Percentiles rank a stretch among this genome's conserved stretches.
These are phyloP conservation scores for Lachancea quebecensis DNA, from an alignment of 805 yeast genomes.

Conservation along the genomic window DNA sequence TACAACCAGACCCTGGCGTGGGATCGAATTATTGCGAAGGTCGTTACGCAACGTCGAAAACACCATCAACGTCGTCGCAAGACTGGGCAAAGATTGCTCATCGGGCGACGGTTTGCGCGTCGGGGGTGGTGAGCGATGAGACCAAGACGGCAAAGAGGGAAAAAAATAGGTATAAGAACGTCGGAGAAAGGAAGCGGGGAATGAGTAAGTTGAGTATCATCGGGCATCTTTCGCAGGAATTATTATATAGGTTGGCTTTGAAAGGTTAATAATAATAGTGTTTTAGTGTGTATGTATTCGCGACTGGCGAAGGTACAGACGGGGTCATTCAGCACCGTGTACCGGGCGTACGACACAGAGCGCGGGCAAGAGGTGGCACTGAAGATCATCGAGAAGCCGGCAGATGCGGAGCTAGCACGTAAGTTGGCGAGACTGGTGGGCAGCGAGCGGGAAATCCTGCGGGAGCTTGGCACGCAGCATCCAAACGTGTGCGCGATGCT, in stretches of 20 bases:
- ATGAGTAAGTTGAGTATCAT: too few relatives aligned
- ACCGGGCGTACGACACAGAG: conserved; percentile 23
- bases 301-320: conserved; percentile 18
- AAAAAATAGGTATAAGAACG: too few relatives aligned
- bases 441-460: conserved; percentile 32
- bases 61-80: not conserved
- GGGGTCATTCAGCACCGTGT: conserved; percentile 31
- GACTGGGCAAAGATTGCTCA: not conserved
- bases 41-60: not conserved
- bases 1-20: not conserved
- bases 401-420: conserved; percentile 8
- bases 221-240: too few relatives aligned
- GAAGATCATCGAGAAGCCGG: conserved; percentile 23
- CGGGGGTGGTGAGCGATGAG: not conserved
- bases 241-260: not conserved
- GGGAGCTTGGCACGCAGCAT: conserved; percentile 36
- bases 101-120: not conserved
- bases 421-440: conserved; percentile 12
- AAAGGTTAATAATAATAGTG: not conserved
- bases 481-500: conserved; percentile 51
- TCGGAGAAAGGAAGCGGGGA: too few relatives aligned
- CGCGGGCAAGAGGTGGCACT: conserved; percentile 24
- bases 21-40: not conserved
- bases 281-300: conserved; percentile 1
- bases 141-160: too few relatives aligned